Percentiles rank a stretch among this genome's conserved stretches.
phyloP scores from a whole-genome alignment of 2,329 filamentous ascomycete genomes.

The Talaromyces sp. region DNA sequence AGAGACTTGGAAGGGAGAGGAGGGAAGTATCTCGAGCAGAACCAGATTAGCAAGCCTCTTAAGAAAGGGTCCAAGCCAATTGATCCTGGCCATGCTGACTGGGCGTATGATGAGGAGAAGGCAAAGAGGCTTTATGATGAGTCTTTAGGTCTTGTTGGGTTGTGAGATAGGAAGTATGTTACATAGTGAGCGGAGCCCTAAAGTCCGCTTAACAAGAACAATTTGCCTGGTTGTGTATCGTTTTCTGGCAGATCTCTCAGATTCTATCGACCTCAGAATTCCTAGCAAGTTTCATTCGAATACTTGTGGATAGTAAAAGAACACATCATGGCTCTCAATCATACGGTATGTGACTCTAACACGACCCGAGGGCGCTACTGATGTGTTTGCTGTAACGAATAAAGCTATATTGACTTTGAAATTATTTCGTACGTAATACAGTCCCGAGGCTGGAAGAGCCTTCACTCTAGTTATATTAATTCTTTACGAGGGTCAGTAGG shows the following conservation, averaged over 20 bases:
- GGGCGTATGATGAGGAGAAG: conserved; percentile 18
- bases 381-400: too few relatives aligned
- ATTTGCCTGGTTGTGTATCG: not conserved
- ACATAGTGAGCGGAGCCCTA: not conserved
- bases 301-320: too few relatives aligned
- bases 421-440: too few relatives aligned
- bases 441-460: too few relatives aligned
- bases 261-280: too few relatives aligned
- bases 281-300: too few relatives aligned
- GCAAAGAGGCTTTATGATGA: conserved; percentile 20
- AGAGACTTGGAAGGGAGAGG: conserved; percentile 27
- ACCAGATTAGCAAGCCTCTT: conserved; percentile 16
- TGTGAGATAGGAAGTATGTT: not conserved
- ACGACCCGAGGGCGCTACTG: too few relatives aligned
- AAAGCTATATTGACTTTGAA: too few relatives aligned
- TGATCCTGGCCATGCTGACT: conserved; percentile 21
- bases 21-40: conserved; percentile 29
- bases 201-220: not conserved
- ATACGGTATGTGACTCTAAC: too few relatives aligned
- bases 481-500: too few relatives aligned
- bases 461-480: too few relatives aligned
- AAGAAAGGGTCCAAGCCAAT: not conserved
- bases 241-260: not conserved
- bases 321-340: not conserved
- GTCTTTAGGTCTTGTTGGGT: not conserved